Conservation (phyloP, 371 early-diverging fungal genomes). For the Coemansia sp. region DNA sequence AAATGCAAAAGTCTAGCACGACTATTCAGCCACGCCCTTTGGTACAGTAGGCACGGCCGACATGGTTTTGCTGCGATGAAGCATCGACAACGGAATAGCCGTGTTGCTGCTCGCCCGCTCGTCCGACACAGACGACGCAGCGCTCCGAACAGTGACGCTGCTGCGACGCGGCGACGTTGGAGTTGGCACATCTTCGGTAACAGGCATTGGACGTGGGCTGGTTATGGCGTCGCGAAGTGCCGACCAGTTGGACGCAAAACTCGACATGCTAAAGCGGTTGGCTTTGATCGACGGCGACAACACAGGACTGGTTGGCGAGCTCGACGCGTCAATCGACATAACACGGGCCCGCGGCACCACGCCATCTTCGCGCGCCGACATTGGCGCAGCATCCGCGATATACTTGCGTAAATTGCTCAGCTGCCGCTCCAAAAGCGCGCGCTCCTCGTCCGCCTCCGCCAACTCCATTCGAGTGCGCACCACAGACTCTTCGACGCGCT, state of each 20-base stretch:
- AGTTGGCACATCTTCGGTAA: background rate
- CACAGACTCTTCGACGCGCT: conserved; percentile 31
- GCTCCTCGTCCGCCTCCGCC: conserved; percentile 48
- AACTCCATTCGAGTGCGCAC: conserved; percentile 39
- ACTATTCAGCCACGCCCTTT: background rate
- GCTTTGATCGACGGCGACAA: conserved; percentile 2
- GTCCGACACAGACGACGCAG: conserved; percentile 3
- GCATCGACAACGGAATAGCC: conserved; percentile 34
- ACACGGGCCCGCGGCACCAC: conserved; percentile 12
- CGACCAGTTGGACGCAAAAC: conserved; percentile 34
- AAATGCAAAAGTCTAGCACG: background rate
- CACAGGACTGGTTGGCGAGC: conserved; percentile 1
- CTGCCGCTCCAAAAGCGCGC: conserved; percentile 22
- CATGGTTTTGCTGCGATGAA: conserved; percentile 46
- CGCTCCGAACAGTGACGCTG: conserved; percentile 14
- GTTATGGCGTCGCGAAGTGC: conserved; percentile 37
- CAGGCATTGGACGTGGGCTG: conserved; percentile 23
- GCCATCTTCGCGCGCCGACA: conserved; percentile 4
- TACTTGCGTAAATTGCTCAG: conserved; percentile 36
- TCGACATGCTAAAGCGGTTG: conserved; percentile 41
- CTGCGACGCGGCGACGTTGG: conserved; percentile 10
- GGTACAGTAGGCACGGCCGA: conserved; percentile 1
- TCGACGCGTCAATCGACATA: conserved; percentile 20
- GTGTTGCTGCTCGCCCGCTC: conserved; percentile 4
- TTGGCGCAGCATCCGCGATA: conserved; percentile 11